Percentiles rank a stretch among this genome's conserved stretches.
Conservation (phyloP, 192 early-diverging fungal species). For the Rhizoclosmatium globosum region DNA sequence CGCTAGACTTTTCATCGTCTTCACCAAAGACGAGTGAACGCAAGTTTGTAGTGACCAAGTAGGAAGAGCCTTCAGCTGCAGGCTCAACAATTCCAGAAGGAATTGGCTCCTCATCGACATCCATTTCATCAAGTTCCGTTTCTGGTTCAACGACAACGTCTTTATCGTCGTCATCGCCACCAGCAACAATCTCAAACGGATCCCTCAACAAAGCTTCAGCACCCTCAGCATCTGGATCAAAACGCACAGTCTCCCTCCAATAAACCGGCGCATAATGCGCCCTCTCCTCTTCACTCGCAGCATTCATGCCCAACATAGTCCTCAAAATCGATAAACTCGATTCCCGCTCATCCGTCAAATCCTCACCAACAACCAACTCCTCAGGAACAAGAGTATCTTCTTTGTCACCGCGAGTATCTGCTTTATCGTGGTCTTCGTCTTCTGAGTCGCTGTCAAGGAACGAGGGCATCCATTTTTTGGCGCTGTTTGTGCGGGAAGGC, state of each 20-base stretch:
- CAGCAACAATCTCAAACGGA: not conserved
- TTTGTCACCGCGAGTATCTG: not conserved
- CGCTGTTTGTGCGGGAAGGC: not conserved
- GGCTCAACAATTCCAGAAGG: not conserved
- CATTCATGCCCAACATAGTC: conserved; percentile 12
- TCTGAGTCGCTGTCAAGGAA: conserved; percentile 12
- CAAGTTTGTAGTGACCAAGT: conserved; percentile 26
- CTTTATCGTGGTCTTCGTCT: not conserved
- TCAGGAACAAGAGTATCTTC: not conserved
- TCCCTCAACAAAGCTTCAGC: conserved; percentile 4
- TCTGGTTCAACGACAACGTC: not conserved
- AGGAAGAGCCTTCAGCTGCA: not conserved
- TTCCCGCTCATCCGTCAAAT: conserved; percentile 18
- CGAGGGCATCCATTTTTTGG: conserved; percentile 19
- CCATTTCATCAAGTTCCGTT: not conserved
- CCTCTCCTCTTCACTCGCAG: not conserved
- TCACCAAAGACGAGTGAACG: conserved; percentile 23
- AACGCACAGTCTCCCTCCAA: conserved; percentile 17
- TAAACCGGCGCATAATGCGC: conserved; percentile 12
- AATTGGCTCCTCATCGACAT: not conserved
- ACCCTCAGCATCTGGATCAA: conserved; percentile 14
- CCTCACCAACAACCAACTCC: not conserved
- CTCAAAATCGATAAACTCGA: conserved; percentile 16
- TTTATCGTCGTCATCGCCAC: not conserved
- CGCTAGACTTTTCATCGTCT: not conserved